Evolutionary conservation across 176 grass and related monocot genomes (phyloP), one percentile per base, ranked within the genome.

Genomic region (Rhynchospora pubera): DNA sequence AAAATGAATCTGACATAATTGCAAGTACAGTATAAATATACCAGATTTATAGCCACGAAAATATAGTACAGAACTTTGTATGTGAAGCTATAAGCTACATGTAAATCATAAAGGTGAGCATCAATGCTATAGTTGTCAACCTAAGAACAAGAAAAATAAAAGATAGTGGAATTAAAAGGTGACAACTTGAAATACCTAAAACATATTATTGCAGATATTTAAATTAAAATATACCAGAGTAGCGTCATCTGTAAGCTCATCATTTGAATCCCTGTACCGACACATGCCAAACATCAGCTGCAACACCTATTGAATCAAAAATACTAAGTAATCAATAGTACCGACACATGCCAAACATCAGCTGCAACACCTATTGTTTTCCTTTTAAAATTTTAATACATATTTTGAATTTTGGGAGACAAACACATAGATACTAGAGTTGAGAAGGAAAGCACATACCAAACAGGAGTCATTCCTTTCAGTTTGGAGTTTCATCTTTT

Each of bases 11-110:
- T 43, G 83, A 6, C 28, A 73, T 12, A 56, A 70, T 14, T 68
- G 5, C 4, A 62, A 16, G 45, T 62, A 46, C 65, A 0, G 2
- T 24, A 65, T 30, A 58, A 23, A 48, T 88, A 71, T 92, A 98
- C 92, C 87, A 81, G 79, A 26, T 60, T 75, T 61, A 86, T 93
- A 87, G 77, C 85, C 90, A 59, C 78, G 92, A 13, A 98, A 98
- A 85, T 98, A 93, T 70, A 98, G 83, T 67, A 98, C 87, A 6
- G 92, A 83, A 94, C 95, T 69, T 78, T 91, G 79, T 93, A 98
- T 55, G 87, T 91, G 75, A 90, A 89, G 68, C 90, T 98, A 85
- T 98, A 98, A 48, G 64, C 89, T 70, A 91, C 78, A 90, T 98
- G 95, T 59, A 90, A 98, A 84, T 98, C 95, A 84, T 93, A 98